Evolutionary conservation across 2,329 filamentous ascomycete species (phyloP).

Genomic region (Ceratocystis variospora): DNA sequence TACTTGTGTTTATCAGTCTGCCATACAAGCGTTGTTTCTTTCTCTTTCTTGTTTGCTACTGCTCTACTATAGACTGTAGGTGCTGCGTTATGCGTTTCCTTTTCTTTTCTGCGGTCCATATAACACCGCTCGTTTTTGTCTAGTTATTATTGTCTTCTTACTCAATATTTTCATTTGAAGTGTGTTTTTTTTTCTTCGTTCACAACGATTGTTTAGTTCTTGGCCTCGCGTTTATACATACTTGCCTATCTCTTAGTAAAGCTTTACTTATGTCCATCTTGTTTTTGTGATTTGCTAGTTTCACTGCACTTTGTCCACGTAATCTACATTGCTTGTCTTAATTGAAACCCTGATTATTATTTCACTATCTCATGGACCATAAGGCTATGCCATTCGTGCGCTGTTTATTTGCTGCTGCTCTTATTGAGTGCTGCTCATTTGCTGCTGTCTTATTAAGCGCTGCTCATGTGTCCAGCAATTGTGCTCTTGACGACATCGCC

Average conservation of each 20-base stretch:
- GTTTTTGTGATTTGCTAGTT: not conserved
- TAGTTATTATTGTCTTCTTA: constrained; percentile 5
- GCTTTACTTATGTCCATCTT: not conserved
- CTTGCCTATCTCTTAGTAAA: not conserved
- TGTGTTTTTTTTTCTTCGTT: not conserved
- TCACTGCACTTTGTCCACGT: not conserved
- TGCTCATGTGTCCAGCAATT: no score
- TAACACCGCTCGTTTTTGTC: not conserved
- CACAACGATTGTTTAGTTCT: not conserved
- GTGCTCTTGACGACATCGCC: no score
- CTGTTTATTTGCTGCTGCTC: no score
- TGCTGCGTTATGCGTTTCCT: no score
- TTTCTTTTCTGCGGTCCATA: not conserved
- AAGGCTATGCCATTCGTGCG: no score
- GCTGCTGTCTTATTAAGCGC: no score
- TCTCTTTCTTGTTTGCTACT: not conserved
- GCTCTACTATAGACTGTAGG: not conserved
- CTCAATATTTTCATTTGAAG: not conserved
- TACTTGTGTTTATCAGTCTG: not conserved
- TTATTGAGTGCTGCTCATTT: no score
- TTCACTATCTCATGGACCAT: no score
- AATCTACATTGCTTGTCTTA: not conserved
- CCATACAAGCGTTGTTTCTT: not conserved
- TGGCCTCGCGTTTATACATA: not conserved
- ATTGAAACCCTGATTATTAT: no score